These are phyloP conservation scores for Geotrichum restrictum DNA, from an alignment of 1,139 yeast genomes.

Conservation along the genomic window DNA sequence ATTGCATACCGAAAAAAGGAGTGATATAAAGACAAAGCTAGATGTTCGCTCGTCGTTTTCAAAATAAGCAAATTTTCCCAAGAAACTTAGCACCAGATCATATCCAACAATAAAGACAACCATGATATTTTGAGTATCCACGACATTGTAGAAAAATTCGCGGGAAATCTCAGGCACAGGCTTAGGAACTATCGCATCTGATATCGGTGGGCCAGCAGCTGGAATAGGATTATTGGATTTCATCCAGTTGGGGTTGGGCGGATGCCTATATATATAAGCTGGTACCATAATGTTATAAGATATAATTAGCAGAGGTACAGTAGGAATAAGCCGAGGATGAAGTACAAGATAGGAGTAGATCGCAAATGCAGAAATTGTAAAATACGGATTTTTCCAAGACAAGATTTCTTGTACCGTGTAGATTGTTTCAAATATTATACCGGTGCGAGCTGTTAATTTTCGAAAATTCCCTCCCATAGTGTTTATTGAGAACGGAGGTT, in stretches of 20 bases:
- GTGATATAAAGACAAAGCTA: conserved; percentile 39
- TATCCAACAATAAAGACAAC: conserved; percentile 58
- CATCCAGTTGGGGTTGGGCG: conserved; percentile 31
- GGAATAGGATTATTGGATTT: conserved; percentile 15
- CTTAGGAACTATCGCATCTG: conserved; percentile 52
- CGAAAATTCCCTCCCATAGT: conserved; percentile 68
- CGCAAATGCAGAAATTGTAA: conserved; percentile 57
- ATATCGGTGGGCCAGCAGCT: conserved; percentile 51
- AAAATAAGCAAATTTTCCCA: conserved; percentile 61
- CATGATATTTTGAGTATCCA: conserved; percentile 84
- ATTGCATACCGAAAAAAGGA: conserved; percentile 39
- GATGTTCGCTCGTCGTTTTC: conserved; percentile 60
- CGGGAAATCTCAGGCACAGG: conserved; percentile 78
- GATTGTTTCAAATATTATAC: conserved; percentile 46
- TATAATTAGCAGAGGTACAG: conserved; percentile 53
- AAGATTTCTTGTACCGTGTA: conserved; percentile 51
- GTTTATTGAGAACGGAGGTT: conserved; percentile 70
- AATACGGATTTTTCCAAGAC: conserved; percentile 62
- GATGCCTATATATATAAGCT: conserved; percentile 52
- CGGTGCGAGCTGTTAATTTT: conserved; percentile 57
- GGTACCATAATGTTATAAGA: conserved; percentile 63
- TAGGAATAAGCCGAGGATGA: conserved; percentile 54
- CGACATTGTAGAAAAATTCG: conserved; percentile 72
- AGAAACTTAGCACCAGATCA: conserved; percentile 51
- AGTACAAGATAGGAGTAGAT: conserved; percentile 57